Evolutionary conservation across 2,329 filamentous ascomycete genomes (phyloP), one percentile per base, ranked within the genome.

Genomic region (Lachnellula occidentalis): DNA sequence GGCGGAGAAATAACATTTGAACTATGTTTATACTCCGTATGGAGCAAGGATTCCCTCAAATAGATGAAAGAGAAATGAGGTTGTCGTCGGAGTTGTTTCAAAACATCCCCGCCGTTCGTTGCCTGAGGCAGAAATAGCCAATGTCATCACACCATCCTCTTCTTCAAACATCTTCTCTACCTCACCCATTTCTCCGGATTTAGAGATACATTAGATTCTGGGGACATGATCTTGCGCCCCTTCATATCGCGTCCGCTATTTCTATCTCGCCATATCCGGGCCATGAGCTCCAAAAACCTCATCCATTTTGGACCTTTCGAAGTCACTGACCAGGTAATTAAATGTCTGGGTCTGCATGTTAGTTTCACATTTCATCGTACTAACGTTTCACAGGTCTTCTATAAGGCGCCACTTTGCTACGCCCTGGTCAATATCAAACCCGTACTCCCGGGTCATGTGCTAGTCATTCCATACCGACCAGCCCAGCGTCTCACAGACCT

Each of bases 401-500:
- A 95, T 72, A 78, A 78, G 61, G 95, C 92, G 1, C 78, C 81
- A 0, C 79, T 87, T 65, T 89, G 86, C 63, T 96, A 91, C 74
- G 91, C 90, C 51, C 79, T 97, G 59, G 92, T 97, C 55, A 99
- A 99, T 74, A 83, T 97, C 69, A 96, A 96, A 73, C 94, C 94
- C 22, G 82, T 99, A 37, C 80, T 96, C 1, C 91, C 92, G 0
- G 94, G 94, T 54, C 94, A 99, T 74, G 86, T 97, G 58, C 87
- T 99, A 34, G 82, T 99, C 58, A 96, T 88, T 61, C 90, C 94
- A 0, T 79, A 82, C 19, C 78, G 78, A 34, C 73, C 76, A 27
- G 86, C 91, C 62, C 81, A 79, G 47, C 88, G 90, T 48, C 79
- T 97, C 53, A 67, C 65, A 8, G 65, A 66, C 50, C 64, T 69